Percentiles rank a stretch among this genome's conserved stretches.
These are phyloP conservation scores for Didymella arachidicola DNA, from an alignment of 2,329 filamentous ascomycete genomes.

Conservation along the genomic window DNA sequence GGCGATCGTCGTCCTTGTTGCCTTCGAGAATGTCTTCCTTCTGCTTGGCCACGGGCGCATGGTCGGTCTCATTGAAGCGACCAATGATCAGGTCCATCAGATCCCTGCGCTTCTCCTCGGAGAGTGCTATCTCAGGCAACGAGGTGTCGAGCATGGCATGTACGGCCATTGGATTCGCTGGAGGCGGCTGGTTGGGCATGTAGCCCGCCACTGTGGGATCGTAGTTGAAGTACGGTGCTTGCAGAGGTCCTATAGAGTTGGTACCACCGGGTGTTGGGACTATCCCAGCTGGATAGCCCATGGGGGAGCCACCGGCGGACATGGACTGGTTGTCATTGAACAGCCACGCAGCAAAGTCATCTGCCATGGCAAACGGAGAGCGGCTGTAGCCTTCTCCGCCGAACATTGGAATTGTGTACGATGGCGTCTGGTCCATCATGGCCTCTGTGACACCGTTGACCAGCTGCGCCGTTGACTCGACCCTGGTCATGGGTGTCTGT, in stretches of 20 bases:
- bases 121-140: conserved; percentile 79
- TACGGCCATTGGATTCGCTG: conserved; percentile 87
- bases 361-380: conserved; percentile 85
- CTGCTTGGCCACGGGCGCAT: conserved; percentile 74
- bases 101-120: conserved; percentile 85
- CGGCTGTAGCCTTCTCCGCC: conserved; percentile 83
- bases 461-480: conserved; percentile 48
- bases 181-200: conserved; percentile 59
- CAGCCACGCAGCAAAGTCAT: conserved; percentile 85
- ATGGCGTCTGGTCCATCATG: conserved; percentile 56
- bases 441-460: conserved; percentile 50
- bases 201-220: conserved; percentile 59
- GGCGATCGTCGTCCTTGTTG: conserved; percentile 68
- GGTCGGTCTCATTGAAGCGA: conserved; percentile 81
- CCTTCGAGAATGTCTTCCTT: conserved; percentile 82
- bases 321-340: conserved; percentile 72
- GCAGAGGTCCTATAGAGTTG: conserved; percentile 53
- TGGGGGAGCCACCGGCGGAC: conserved; percentile 47
- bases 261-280: conserved; percentile 51
- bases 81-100: conserved; percentile 81
- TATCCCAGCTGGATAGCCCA: conserved; percentile 44
- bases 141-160: conserved; percentile 83
- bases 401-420: conserved; percentile 83
- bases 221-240: conserved; percentile 60
- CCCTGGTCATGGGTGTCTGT: conserved; percentile 49